Base-by-base conservation (phyloP, 2,329 filamentous ascomycete genomes). In the Chaetomium strumarium region DNA sequence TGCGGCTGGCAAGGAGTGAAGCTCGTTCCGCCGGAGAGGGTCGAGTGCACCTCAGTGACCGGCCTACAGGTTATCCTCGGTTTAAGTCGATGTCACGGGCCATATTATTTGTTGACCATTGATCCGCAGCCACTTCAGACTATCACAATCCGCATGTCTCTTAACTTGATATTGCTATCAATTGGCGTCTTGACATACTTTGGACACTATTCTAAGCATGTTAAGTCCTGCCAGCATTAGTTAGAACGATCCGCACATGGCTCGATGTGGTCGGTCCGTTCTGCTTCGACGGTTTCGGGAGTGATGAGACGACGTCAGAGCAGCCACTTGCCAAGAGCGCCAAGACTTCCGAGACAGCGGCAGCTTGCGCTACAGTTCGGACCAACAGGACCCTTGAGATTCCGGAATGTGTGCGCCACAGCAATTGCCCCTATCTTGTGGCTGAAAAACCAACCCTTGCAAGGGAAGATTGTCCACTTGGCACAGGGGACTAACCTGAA, bases 51-150 rank as follows among this genome's bases (percentile, higher is more conserved):
- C n/a, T 8, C 33, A 12, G 10, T 29, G 31, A 41, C 44, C 39
- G 37, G 30, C 44, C 40, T 20, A 43, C 55, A 58, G 59, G 58
- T 52, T 61, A 61, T 60, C 59, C 59, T 61, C 59, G 58, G 59
- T 52, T 52, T 51, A 61, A 58, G 46, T 20, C 36, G 50, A 30
- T 20, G 46, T 46, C 36, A 43, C 42, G n/a, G 13, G 36, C 16
- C 16, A 30, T 38, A 19, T 30, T 20, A 3, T 16, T 1, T 24
- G 10, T 38, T 24, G 24, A 24, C n/a, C 24, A 24, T 4, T 24
- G 4, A 4, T 24, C 24, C 7, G 24, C 24, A 24, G n/a, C n/a
- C n/a, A 24, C 4, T 24, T 24, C 24, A 24, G n/a, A n/a, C n/a
- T 7, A 24, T 24, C 24, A 24, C 24, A 24, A 24, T 7, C 4